phyloP scores from a whole-genome alignment of 441 rosid species.

The Erysimum pusillum region DNA sequence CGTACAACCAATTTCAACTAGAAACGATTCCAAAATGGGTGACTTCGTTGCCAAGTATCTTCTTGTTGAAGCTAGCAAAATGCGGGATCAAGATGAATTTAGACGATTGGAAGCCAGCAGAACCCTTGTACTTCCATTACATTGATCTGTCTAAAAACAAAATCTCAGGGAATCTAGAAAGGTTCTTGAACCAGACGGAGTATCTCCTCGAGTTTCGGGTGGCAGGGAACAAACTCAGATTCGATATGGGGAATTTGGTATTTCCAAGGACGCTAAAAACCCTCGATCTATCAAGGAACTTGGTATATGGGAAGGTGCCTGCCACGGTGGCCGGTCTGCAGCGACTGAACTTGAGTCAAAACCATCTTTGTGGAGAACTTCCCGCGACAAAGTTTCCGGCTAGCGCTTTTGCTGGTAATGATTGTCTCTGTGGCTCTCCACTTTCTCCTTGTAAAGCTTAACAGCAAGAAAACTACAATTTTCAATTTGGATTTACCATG shows the following conservation, averaged over 20 bases:
- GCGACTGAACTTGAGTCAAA: conserved; percentile 62
- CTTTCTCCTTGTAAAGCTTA: conserved; percentile 61
- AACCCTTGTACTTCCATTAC: conserved; percentile 56
- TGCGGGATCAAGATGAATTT: conserved; percentile 74
- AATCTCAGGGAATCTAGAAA: conserved; percentile 65
- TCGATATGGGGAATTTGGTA: conserved; percentile 59
- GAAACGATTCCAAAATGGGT: conserved; percentile 76
- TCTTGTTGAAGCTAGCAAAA: conserved; percentile 70
- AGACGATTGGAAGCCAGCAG: conserved; percentile 64
- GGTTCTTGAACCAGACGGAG: conserved; percentile 58
- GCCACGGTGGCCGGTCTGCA: conserved; percentile 53
- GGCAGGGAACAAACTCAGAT: conserved; percentile 62
- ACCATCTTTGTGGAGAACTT: conserved; percentile 74
- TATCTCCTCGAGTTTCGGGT: conserved; percentile 61
- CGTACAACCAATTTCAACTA: conserved; percentile 69
- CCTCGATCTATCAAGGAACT: conserved; percentile 68
- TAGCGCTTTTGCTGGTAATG: conserved; percentile 61
- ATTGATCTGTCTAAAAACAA: conserved; percentile 66
- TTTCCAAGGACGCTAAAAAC: conserved; percentile 55
- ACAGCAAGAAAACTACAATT: neutral
- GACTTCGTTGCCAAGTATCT: conserved; percentile 64
- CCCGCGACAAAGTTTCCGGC: conserved; percentile 67
- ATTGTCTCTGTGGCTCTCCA: conserved; percentile 80
- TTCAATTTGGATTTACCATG: no score
- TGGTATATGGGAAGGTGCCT: conserved; percentile 67